phyloP scores from a whole-genome alignment of 1,139 yeast genomes.

The Suhomyces maxii region DNA sequence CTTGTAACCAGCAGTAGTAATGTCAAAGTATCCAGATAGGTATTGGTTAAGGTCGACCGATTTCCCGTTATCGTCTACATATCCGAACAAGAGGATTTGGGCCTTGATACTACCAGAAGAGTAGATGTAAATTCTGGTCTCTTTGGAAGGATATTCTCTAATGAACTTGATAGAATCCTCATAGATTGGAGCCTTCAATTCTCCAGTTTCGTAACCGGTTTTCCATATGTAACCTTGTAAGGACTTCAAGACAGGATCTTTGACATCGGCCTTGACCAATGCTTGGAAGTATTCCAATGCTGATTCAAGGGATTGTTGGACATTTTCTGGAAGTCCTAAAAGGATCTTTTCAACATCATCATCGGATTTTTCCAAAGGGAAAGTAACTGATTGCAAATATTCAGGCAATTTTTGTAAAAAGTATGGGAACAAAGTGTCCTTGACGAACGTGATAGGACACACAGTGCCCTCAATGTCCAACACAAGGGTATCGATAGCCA shows the following conservation, averaged over 20 bases:
- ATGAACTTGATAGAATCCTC: constrained; percentile 68
- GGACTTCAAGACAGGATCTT: constrained; percentile 74
- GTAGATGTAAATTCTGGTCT: constrained; percentile 60
- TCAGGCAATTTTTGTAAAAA: constrained; percentile 45
- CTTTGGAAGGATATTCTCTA: constrained; percentile 27
- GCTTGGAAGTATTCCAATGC: constrained; percentile 49
- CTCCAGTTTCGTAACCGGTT: constrained; percentile 72
- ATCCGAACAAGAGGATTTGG: constrained; percentile 71
- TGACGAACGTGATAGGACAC: constrained; percentile 86
- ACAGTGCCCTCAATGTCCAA: constrained; percentile 88
- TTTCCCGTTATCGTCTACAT: constrained; percentile 44
- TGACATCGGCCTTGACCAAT: constrained; percentile 67
- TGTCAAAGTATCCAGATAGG: constrained; percentile 76
- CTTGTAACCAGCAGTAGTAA: constrained; percentile 80
- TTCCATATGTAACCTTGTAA: constrained; percentile 87
- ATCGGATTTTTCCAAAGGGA: constrained; percentile 29
- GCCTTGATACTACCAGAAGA: constrained; percentile 93
- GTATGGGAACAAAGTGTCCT: constrained; percentile 61
- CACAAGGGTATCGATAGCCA: constrained; percentile 12
- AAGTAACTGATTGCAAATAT: constrained; percentile 34
- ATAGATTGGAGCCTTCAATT: constrained; percentile 74
- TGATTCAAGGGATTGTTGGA: constrained; percentile 21
- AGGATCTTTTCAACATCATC: constrained; percentile 27
- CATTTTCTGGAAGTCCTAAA: constrained; percentile 44
- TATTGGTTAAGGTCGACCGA: constrained; percentile 51